Evolutionary conservation across 306 rosid species (phyloP).

Genomic region (Geum urbanum): DNA sequence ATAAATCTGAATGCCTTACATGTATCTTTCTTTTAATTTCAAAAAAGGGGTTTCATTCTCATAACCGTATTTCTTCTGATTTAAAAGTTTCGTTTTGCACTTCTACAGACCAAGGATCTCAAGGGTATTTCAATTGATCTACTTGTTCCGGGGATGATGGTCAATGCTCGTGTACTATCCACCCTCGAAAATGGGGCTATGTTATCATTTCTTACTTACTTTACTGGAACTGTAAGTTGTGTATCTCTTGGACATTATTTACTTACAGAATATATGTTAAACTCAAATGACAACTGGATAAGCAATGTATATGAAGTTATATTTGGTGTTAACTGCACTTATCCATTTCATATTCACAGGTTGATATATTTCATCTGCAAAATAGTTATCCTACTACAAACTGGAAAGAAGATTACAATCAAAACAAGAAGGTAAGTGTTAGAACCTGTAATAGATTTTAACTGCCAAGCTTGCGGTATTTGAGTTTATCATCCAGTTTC

Average conservation of each 20-base stretch:
- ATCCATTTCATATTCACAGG: slow-evolving; percentile 44
- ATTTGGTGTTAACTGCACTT: background rate
- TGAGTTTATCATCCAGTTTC: background rate
- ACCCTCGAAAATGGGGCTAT: slow-evolving; percentile 87
- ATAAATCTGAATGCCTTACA: background rate
- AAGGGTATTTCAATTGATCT: slow-evolving; percentile 89
- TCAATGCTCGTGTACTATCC: slow-evolving; percentile 75
- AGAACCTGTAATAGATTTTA: background rate
- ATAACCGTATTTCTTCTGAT: slow-evolving; percentile 18
- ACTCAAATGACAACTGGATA: slow-evolving; percentile 16
- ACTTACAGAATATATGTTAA: slow-evolving; percentile 14
- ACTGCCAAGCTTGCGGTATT: background rate
- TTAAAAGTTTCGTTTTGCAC: slow-evolving; percentile 19
- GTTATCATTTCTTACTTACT: slow-evolving; percentile 86
- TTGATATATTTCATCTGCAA: slow-evolving; percentile 82
- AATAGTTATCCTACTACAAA: slow-evolving; percentile 48
- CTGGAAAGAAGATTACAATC: slow-evolving; percentile 68
- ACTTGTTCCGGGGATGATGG: slow-evolving; percentile 92
- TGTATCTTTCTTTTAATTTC: background rate
- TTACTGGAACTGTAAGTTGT: slow-evolving; percentile 88
- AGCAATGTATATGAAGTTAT: background rate
- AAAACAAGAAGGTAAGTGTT: slow-evolving; percentile 66
- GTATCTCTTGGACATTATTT: slow-evolving; percentile 4
- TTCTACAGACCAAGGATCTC: slow-evolving; percentile 73
- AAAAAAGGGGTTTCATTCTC: background rate